Base-by-base conservation (phyloP, 768 basidiomycete species). In the Hebeloma cylindrosporum region DNA sequence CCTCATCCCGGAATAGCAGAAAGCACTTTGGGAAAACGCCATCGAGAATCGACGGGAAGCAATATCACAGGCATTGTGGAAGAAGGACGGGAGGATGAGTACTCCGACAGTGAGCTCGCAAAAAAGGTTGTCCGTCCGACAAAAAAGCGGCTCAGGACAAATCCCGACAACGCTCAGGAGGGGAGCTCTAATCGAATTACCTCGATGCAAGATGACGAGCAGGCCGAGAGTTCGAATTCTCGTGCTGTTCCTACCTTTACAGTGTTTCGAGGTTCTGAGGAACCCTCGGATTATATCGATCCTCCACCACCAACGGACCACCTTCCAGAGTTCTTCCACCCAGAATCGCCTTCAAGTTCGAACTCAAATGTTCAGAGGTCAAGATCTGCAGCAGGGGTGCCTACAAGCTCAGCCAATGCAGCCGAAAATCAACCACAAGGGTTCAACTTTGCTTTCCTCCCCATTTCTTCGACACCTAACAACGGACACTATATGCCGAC, bases 1-100 rank as follows among this genome's bases (percentile, higher is more conserved):
- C 52, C 60, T 17, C 69, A 63, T 48, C 70, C 74, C 30, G 74
- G 70, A 8, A 59, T 72, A 46, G 63, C 75, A 3, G 68, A 72
- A 31, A 73, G 65, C 16, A 67, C 71, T 22, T 70, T 88, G 13
- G 85, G 86, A n/a, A 88, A 88, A 59, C 78, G 83, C 25, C 75
- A 71, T 39, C 72, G 85, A 48, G 79, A 79, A 50, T 68, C 77
- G 2, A 63, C 69, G 7, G 65, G 70, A 8, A 77, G 71, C 51
- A 67, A 69, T 40, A 53, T 70, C 16, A 62, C 69, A 2, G 73
- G 64, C 40, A 60, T 69, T 7, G 60, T 67, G 5, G 79, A 78
- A 43, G 63, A 65, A 20, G 71, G 61, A n/a, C 61, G 71, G 43
- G 71, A 72, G 37, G 72, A 60, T 8, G 62, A 58, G 4, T 50